These are phyloP conservation scores for Xylaria sp. DNA, from an alignment of 2,329 filamentous ascomycete genomes.

Conservation along the genomic window DNA sequence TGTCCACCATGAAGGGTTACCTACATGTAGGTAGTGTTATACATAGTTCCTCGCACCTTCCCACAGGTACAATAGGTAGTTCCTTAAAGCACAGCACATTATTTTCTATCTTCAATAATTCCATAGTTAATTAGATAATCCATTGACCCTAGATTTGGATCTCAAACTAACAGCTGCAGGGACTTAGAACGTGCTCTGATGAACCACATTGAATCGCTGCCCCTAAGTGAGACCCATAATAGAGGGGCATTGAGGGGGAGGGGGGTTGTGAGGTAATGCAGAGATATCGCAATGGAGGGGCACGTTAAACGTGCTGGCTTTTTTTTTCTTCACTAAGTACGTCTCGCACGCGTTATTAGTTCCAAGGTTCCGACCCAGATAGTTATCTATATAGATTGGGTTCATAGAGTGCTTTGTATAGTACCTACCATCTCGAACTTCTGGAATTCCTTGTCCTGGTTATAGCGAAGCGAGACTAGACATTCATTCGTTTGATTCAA, in stretches of 20 bases:
- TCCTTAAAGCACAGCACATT: too few species aligned
- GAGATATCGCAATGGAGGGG: slow-evolving; percentile 41
- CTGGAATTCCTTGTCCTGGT: background rate
- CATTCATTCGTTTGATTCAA: background rate
- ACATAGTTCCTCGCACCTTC: too few species aligned
- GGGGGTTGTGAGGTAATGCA: slow-evolving; percentile 12
- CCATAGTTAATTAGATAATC: too few species aligned
- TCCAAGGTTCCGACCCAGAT: background rate
- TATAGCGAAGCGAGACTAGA: slow-evolving; percentile 6
- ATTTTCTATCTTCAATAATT: too few species aligned
- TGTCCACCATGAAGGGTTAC: too few species aligned
- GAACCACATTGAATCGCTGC: background rate
- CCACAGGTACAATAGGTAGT: too few species aligned
- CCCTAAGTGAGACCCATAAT: slow-evolving; percentile 33
- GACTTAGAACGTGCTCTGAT: slow-evolving; percentile 16
- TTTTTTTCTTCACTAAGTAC: background rate
- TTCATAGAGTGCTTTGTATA: background rate
- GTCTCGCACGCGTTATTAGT: background rate
- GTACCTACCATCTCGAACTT: background rate
- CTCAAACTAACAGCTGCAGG: background rate
- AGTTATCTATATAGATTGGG: background rate
- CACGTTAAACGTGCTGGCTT: slow-evolving; percentile 33
- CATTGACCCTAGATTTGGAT: too few species aligned
- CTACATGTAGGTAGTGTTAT: too few species aligned
- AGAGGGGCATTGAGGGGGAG: slow-evolving; percentile 30